A percentile compares a stretch with the other conserved stretches of the same genome.
phyloP scores from a whole-genome alignment of 768 basidiomycete genomes.

The Suillus cothurnatus region DNA sequence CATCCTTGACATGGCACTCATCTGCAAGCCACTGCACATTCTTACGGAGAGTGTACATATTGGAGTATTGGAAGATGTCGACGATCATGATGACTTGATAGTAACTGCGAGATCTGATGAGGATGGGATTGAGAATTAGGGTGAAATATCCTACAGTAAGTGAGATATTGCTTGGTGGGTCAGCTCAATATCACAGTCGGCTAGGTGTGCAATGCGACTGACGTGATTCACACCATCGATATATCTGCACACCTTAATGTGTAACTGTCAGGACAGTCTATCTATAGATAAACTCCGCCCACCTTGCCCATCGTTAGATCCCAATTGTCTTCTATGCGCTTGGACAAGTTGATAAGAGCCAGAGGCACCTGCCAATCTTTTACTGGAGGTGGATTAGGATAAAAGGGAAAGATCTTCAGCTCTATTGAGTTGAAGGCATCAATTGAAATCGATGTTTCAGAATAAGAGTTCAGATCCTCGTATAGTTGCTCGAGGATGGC shows the following conservation, averaged over 20 bases:
- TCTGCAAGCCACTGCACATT: slow-evolving; percentile 87
- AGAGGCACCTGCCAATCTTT: slow-evolving; percentile 97
- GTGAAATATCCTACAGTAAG: slow-evolving; percentile 65
- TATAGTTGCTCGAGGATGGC: slow-evolving; percentile 94
- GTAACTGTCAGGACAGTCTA: slow-evolving; percentile 1
- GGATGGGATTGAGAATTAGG: not conserved
- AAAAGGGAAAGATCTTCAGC: slow-evolving; percentile 94
- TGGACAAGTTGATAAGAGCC: slow-evolving; percentile 80
- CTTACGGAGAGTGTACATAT: slow-evolving; percentile 92
- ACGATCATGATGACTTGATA: slow-evolving; percentile 97
- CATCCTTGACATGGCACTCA: slow-evolving; percentile 79
- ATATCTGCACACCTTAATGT: slow-evolving; percentile 65
- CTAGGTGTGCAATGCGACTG: slow-evolving; percentile 86
- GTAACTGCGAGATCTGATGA: slow-evolving; percentile 53
- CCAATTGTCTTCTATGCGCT: slow-evolving; percentile 89
- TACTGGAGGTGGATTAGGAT: slow-evolving; percentile 89
- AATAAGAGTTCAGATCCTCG: slow-evolving; percentile 96
- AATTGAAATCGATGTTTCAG: slow-evolving; percentile 90
- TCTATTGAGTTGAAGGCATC: slow-evolving; percentile 95
- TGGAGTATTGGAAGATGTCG: slow-evolving; percentile 97
- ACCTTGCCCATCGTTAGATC: slow-evolving; percentile 93
- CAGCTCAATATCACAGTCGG: slow-evolving; percentile 82
- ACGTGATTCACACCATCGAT: slow-evolving; percentile 95
- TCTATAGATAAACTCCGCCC: slow-evolving; percentile 3
- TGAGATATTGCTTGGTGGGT: slow-evolving; percentile 89